Evolutionary conservation across 345 rosid genomes (phyloP).

Genomic region (Sisymbrium altissimum): DNA sequence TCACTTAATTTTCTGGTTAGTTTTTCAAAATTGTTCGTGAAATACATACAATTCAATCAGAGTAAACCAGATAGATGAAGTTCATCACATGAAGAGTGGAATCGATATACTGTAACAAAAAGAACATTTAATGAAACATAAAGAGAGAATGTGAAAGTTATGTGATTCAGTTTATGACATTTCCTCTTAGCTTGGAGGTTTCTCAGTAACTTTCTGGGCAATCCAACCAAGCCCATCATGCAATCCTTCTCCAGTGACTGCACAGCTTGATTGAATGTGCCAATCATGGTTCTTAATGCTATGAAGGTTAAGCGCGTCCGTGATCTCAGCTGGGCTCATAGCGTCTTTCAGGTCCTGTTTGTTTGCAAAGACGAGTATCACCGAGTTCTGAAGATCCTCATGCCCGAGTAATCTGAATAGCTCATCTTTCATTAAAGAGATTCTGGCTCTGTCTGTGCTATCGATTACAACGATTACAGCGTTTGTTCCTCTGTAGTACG

Average conservation of each 20-base stretch:
- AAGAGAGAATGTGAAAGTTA: not conserved
- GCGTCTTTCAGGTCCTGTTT: conserved; percentile 93
- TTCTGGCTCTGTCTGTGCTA: conserved; percentile 85
- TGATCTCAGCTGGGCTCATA: conserved; percentile 82
- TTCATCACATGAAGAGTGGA: not conserved
- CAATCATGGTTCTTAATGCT: conserved; percentile 91
- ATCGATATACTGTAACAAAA: not conserved
- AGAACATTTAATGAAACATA: not conserved
- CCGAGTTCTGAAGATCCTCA: conserved; percentile 66
- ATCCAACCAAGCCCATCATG: conserved; percentile 92
- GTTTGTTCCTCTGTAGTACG: conserved; percentile 89
- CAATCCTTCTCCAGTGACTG: conserved; percentile 80
- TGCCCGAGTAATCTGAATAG: conserved; percentile 71
- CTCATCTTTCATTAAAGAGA: conserved; percentile 81
- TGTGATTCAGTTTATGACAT: not conserved
- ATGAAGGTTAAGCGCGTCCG: conserved; percentile 83
- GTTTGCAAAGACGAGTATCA: conserved; percentile 81
- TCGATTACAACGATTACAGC: conserved; percentile 81
- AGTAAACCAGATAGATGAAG: not conserved
- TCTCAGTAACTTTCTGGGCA: conserved; percentile 80
- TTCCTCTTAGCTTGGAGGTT: conserved; percentile 44
- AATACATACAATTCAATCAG: not conserved
- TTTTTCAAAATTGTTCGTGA: not conserved
- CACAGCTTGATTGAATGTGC: conserved; percentile 95
- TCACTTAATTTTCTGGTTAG: not conserved